Conservation (phyloP, 108 stramenopile species). For the Schizochytrium sp. region DNA sequence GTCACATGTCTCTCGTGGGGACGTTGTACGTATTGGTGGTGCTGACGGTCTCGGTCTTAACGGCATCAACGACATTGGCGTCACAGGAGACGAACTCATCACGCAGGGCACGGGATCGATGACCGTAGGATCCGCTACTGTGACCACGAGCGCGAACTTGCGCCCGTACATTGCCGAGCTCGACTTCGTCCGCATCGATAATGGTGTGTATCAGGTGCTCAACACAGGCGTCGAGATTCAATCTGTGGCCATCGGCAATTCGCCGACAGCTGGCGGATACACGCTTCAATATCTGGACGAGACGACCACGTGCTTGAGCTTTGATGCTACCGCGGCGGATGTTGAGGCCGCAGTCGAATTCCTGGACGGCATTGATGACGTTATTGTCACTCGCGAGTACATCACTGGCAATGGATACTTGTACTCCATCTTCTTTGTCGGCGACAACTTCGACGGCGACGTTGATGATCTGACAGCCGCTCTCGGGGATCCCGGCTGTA, state of each 20-base stretch:
- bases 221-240: conserved; percentile 60
- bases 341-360: conserved; percentile 46
- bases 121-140: background rate
- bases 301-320: conserved; percentile 50
- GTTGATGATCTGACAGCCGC: conserved; percentile 36
- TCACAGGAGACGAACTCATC: background rate
- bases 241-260: conserved; percentile 42
- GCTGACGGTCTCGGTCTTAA: background rate
- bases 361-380: conserved; percentile 35
- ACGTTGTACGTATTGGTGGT: background rate
- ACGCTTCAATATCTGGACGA: conserved; percentile 36
- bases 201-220: conserved; percentile 34
- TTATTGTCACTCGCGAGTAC: conserved; percentile 39
- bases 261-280: conserved; percentile 25
- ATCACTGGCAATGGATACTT: conserved; percentile 53
- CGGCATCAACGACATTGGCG: background rate
- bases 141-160: conserved; percentile 29
- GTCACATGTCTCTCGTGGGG: background rate
- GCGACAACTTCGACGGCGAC: conserved; percentile 49
- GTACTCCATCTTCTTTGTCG: conserved; percentile 62
- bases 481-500: background rate
- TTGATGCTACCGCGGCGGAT: conserved; percentile 50
- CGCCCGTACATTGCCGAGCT: conserved; percentile 53
- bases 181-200: conserved; percentile 54
- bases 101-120: background rate